Evolutionary conservation across 768 basidiomycete genomes (phyloP), one percentile per base, ranked within the genome.

Genomic region (Serendipita indica): DNA sequence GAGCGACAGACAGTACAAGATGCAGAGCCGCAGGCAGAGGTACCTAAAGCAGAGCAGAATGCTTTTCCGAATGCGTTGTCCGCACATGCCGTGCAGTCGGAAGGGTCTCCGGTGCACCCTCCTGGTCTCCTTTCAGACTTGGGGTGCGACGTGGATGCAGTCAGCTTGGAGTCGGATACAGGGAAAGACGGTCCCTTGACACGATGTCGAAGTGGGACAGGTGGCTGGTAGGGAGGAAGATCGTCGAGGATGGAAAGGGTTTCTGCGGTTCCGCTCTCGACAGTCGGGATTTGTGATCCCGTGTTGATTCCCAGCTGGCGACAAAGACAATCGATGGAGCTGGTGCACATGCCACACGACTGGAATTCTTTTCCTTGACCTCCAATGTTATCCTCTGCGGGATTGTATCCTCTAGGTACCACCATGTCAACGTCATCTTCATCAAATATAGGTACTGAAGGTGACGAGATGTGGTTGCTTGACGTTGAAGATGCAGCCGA

Each of bases 61-160:
- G 88, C 89, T 66, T 85, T 83, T 7, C 89, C 89, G 63, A 92
- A 92, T 20, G 77, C 76, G 68, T 92, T 90, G 65, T 86, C 83
- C 3, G 82, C 83, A 67, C 90, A 93, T 3, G 89, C 90, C 57
- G 79, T 68, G 66, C 90, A 93, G 69, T 91, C 90, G 6, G 78
- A 75, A 2, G 90, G 90, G 66, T 93, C 88, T 12, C 90, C 90
- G 16, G 89, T 86, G 69, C 90, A 93, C 33, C 65, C 60, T 25
- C 66, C 56, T 59, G 65, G 64, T 32, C 68, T 60, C 39, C 67
- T 62, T 52, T 65, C 60, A 25, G 61, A 60, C 32, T 71, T 63
- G 22, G 70, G 64, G 56, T 73, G 67, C 41, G 66, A 62, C 32
- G 65, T 25, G 18, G 77, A 72, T 39, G 77, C 69, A 6, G 80